Evolutionary conservation across 495 filamentous ascomycete species (phyloP), one percentile per base, ranked within the genome.

Genomic region (Parathielavia appendiculata): DNA sequence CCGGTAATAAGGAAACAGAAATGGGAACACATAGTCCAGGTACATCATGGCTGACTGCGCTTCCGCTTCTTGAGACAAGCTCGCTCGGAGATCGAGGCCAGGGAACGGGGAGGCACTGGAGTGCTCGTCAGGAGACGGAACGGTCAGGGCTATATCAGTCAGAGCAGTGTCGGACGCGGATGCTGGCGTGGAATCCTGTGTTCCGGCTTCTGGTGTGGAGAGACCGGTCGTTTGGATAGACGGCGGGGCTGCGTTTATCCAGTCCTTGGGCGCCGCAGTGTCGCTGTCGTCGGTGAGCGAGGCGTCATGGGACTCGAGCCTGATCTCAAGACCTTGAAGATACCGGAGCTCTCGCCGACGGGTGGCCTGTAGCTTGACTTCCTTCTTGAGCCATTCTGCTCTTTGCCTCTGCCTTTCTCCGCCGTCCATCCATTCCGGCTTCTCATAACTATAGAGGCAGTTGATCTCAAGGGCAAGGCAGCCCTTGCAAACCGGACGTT

Each of bases 361-460:
- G 65, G 61, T 65, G 44, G 73, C 74, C 34, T 68, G 75, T 44
- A 76, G 69, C 63, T 79, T 82, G 48, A 83, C 73, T 63, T 81
- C 73, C 26, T 60, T 63, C 58, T 81, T 82, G 62, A 83, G 59
- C 61, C 59, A 63, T 40, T 76, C 74, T 48, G 76, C 73, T 70
- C 74, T 78, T 56, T 76, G 70, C 67, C 75, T 74, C 59, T 83
- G 79, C 51, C 54, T 68, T 34, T 60, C 60, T 20, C 73, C 77
- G 45, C 75, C 76, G 64, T 81, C 80, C 80, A 82, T 82, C 79
- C 79, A 82, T 16, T 75, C 74, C n/a, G 81, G 80, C 66, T 78
- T 83, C 13, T 71, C 69, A 11, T 72, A 65, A 54, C 58, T 63
- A 57, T 73, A 79, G 44, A 80, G 61, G 62, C 79, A 83, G 34